These are phyloP conservation scores for Geopyxis carbonaria DNA, from an alignment of 495 filamentous ascomycete species.

Conservation along the genomic window DNA sequence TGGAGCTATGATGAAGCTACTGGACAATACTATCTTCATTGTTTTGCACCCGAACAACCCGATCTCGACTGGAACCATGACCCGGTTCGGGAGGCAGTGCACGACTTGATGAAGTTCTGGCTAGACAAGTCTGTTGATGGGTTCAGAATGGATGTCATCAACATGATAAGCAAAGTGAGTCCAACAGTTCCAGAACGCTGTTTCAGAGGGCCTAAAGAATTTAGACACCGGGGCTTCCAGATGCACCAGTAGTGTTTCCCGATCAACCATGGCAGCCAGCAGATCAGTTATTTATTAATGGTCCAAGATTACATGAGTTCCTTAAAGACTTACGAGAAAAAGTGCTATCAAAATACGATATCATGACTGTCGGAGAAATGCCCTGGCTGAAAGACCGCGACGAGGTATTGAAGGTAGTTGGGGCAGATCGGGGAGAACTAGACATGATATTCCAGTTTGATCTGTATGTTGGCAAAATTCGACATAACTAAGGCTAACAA, in stretches of 20 bases:
- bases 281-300: conserved; percentile 42
- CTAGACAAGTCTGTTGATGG: conserved; percentile 49
- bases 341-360: conserved; percentile 50
- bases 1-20: conserved; percentile 52
- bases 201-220: too few species aligned
- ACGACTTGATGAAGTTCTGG: conserved; percentile 56
- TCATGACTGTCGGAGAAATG: conserved; percentile 56
- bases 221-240: conserved; percentile 39
- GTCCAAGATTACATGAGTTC: conserved; percentile 50
- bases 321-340: conserved; percentile 39
- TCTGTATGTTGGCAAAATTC: conserved; percentile 18
- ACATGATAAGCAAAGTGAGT: conserved; percentile 52
- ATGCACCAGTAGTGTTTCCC: conserved; percentile 41
- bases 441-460: conserved; percentile 69
- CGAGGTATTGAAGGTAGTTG: conserved; percentile 44
- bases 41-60: conserved; percentile 44
- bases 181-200: too few species aligned
- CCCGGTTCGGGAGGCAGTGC: conserved; percentile 43
- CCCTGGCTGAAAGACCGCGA: conserved; percentile 41
- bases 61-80: conserved; percentile 63
- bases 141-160: conserved; percentile 53
- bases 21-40: conserved; percentile 51
- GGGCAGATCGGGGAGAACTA: conserved; percentile 41
- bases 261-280: conserved; percentile 37
- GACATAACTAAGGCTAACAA: not conserved